Evolutionary conservation across 768 basidiomycete genomes (phyloP).

Genomic region (Trichaptum fuscoviolaceum): DNA sequence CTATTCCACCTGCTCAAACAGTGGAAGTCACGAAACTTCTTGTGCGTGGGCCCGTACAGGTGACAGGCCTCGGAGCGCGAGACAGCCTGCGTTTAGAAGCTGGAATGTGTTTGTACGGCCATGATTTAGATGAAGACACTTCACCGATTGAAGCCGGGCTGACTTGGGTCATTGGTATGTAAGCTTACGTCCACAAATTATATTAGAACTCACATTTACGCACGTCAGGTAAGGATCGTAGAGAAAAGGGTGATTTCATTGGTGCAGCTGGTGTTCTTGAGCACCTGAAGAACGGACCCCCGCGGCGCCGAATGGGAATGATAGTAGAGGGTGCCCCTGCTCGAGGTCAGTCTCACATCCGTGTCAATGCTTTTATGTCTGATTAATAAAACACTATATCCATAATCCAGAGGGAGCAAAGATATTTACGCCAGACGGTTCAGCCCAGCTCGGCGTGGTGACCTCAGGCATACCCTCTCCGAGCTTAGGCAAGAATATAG

Average conservation of each 20-base stretch:
- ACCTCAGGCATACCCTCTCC: conserved; percentile 98
- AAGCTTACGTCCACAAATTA: neutral
- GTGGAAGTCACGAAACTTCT: conserved; percentile 63
- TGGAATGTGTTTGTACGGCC: conserved; percentile 94
- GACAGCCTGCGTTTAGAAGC: conserved; percentile 95
- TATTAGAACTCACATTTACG: neutral
- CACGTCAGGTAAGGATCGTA: conserved; percentile 82
- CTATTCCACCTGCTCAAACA: conserved; percentile 76
- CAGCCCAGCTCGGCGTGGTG: conserved; percentile 61
- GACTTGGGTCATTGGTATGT: conserved; percentile 86
- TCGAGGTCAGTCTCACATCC: conserved; percentile 47
- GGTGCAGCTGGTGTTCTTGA: conserved; percentile 68
- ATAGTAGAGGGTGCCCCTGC: conserved; percentile 83
- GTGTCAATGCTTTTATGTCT: neutral
- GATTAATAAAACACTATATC: conserved; percentile 5
- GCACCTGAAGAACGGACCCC: conserved; percentile 77
- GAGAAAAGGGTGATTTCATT: conserved; percentile 67
- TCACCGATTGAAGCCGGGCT: conserved; percentile 89
- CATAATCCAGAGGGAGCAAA: conserved; percentile 64
- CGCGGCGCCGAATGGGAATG: conserved; percentile 75
- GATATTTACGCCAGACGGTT: conserved; percentile 52
- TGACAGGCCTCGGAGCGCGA: conserved; percentile 87
- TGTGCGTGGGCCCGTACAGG: conserved; percentile 59
- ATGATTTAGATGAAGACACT: conserved; percentile 84
- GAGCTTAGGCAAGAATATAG: conserved; percentile 83